phyloP scores from a whole-genome alignment of 768 basidiomycete genomes.

The Tylopilus subfusipes region DNA sequence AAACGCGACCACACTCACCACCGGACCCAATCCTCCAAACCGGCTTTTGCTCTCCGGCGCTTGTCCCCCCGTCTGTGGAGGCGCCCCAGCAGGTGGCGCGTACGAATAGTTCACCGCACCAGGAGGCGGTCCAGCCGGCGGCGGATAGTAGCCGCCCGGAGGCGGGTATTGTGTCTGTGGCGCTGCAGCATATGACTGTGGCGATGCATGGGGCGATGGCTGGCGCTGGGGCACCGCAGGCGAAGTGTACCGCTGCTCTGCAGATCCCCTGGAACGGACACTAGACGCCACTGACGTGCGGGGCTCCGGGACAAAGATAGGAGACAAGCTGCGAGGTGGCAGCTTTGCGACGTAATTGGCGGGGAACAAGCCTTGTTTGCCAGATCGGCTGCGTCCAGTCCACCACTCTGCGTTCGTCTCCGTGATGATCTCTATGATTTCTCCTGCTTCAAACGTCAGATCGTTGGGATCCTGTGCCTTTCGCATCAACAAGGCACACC shows the following conservation, averaged over 20 bases:
- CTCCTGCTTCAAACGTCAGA: constrained; percentile 69
- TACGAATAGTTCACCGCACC: constrained; percentile 14
- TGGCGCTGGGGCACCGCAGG: constrained; percentile 22
- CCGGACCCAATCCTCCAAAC: constrained; percentile 39
- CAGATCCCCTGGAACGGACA: constrained; percentile 1
- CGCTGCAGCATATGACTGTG: constrained; percentile 12
- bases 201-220: constrained; percentile 10
- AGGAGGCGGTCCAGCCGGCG: constrained; percentile 15
- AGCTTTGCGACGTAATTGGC: constrained; percentile 70
- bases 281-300: constrained; percentile 14
- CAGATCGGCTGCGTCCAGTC: constrained; percentile 62
- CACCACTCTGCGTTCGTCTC: constrained; percentile 92
- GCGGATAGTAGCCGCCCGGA: constrained; percentile 16
- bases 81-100: constrained; percentile 32
- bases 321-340: constrained; percentile 16
- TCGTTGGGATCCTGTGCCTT: constrained; percentile 65
- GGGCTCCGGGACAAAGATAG: constrained; percentile 22
- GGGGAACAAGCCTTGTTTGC: constrained; percentile 74
- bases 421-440: constrained; percentile 73
- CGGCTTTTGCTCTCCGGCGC: constrained; percentile 34
- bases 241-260: constrained; percentile 14
- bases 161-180: constrained; percentile 16
- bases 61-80: constrained; percentile 35
- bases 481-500: constrained; percentile 5
- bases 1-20: constrained; percentile 26